Percentiles rank a stretch among this genome's conserved stretches.
Conservation (phyloP, 75 land plant species). For the Pseudotsuga menziesii region DNA sequence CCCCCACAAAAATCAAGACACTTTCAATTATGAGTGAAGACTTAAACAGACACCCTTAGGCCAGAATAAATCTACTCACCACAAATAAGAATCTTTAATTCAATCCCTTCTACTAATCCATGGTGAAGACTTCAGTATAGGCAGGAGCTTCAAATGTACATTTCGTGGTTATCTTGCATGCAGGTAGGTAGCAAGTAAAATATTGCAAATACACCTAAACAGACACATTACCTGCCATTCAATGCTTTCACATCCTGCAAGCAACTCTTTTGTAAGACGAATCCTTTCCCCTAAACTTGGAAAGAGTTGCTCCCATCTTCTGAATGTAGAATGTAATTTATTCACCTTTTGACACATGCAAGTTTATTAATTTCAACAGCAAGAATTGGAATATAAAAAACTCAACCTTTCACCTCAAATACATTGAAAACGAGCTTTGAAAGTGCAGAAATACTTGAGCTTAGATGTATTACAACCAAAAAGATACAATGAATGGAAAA, state of each 20-base stretch:
- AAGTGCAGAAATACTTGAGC: background rate
- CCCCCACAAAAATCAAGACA: background rate
- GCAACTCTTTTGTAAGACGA: slow-evolving; percentile 58
- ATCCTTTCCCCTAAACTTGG: slow-evolving; percentile 39
- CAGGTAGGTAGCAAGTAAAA: background rate
- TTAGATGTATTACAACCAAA: background rate
- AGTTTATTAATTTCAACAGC: slow-evolving; percentile 22
- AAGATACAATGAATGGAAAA: background rate
- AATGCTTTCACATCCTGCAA: slow-evolving; percentile 76
- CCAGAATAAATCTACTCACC: background rate
- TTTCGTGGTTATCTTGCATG: background rate
- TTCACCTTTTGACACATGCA: slow-evolving; percentile 39
- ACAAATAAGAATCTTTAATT: background rate
- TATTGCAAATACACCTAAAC: background rate
- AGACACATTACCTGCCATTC: slow-evolving; percentile 81
- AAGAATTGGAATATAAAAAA: background rate
- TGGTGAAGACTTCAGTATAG: background rate
- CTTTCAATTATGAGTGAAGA: background rate
- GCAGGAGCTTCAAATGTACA: slow-evolving; percentile 1
- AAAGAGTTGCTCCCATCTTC: slow-evolving; percentile 55
- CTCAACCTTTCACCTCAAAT: background rate
- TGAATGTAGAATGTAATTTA: slow-evolving; percentile 41
- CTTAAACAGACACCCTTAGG: background rate
- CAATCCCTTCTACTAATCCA: background rate
- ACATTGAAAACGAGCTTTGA: background rate